A percentile compares a stretch with the other conserved stretches of the same genome.
Evolutionary conservation across 2,329 filamentous ascomycete genomes (phyloP).

Genomic region (Fusarium luffae): DNA sequence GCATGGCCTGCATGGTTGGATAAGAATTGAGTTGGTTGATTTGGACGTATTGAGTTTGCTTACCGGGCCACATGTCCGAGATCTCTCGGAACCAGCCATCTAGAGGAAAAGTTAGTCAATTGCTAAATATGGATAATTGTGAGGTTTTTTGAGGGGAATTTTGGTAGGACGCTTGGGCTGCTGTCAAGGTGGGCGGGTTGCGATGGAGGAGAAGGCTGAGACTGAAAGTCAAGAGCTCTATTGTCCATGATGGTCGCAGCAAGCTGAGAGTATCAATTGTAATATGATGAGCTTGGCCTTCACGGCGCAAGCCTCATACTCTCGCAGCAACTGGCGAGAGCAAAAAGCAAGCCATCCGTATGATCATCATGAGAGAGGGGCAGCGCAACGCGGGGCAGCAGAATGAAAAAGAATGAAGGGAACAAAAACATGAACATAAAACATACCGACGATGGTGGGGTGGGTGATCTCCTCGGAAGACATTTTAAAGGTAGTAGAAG

Average conservation of each 20-base stretch:
- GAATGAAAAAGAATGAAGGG: conserved; percentile 3
- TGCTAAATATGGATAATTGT: neutral
- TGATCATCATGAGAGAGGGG: conserved; percentile 46
- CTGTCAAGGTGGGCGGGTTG: neutral
- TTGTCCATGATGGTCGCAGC: neutral
- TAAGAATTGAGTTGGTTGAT: conserved; percentile 2
- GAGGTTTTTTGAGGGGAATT: conserved; percentile 3
- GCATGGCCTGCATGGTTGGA: conserved; percentile 75
- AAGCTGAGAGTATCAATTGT: neutral
- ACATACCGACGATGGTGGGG: conserved; percentile 79
- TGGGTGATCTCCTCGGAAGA: conserved; percentile 71
- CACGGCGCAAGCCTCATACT: neutral
- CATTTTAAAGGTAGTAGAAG: conserved; percentile 61
- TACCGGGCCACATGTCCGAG: conserved; percentile 94
- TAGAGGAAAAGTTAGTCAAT: conserved; percentile 52
- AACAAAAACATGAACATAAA: conserved; percentile 25
- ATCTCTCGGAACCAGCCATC: conserved; percentile 99
- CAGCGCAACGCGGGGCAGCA: conserved; percentile 37
- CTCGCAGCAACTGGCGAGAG: neutral
- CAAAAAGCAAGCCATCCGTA: neutral
- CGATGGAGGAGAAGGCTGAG: neutral
- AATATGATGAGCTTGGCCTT: neutral
- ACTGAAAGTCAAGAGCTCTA: neutral
- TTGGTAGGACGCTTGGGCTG: neutral
- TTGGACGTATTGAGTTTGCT: conserved; percentile 28